Evolutionary conservation across 2,329 filamentous ascomycete genomes (phyloP), one percentile per base, ranked within the genome.

Genomic region (Pseudofabraea citricarpa): DNA sequence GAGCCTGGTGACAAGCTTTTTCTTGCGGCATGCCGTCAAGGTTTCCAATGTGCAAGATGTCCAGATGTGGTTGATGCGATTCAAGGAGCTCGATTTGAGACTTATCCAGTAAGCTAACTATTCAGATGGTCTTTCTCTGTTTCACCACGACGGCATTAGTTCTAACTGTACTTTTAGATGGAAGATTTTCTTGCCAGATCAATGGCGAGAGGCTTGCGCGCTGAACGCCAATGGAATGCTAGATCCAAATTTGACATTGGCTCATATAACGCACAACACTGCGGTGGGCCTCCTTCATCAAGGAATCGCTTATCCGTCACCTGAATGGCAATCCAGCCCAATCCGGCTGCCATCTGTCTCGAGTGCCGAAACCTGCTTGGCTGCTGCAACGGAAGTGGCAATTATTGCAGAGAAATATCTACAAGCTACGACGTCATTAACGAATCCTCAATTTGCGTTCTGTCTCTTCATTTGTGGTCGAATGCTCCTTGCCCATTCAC

Each of bases 221-320:
- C 51, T 68, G 2, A 68, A 71, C 35, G 52, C 51, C 7, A 62
- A 68, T 38, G 56, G 57, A 13, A 56, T 56, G 45, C 58, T 55
- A 49, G 56, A 51, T 53, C 61, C 48, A 36, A 60, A 59, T 32
- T 37, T 60, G 4, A 58, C 56, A 8, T 27, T 58, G 1, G 56
- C 56, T 3, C 57, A 60, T 35, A 55, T 60, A 10, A 60, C 57
- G 4, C 56, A 60, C 39, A 59, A 60, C 32, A 56, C 57, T 4
- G 51, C 56, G 5, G 52, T 60, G 3, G 47, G 52, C 9, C 52
- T 55, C 10, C 46, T 60, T 4, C 53, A 56, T 27, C 57, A 60
- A 45, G 48, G 53, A 19, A 60, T 60, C 18, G 57, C 56, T 1
- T 60, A 62, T 33, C 62, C 63, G 5, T 55, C 59, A 2, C 19